Evolutionary conservation across 345 rosid species (phyloP).

Genomic region (Trapa incisa): DNA sequence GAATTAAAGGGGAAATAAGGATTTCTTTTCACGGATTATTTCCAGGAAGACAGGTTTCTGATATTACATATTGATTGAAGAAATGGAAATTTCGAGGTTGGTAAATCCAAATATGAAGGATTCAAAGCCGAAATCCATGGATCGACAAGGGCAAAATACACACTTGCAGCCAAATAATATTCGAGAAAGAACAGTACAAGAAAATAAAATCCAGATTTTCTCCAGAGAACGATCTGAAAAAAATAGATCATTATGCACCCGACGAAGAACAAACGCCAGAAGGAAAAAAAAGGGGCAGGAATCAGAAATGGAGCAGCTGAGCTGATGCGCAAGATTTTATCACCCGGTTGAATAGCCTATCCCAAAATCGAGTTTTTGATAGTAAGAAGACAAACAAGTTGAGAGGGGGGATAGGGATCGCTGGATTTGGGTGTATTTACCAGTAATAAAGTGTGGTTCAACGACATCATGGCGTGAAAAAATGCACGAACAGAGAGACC

Average conservation of each 20-base stretch:
- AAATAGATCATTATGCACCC: neutral
- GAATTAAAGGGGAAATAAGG: neutral
- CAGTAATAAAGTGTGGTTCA: slow-evolving; percentile 11
- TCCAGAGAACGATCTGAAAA: neutral
- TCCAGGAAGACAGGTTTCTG: neutral
- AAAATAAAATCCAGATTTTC: neutral
- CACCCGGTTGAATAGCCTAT: slow-evolving; percentile 2
- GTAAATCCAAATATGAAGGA: neutral
- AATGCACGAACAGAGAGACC: slow-evolving; percentile 6
- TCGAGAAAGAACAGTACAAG: neutral
- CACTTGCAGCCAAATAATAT: neutral
- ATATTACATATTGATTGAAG: neutral
- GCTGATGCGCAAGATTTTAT: neutral
- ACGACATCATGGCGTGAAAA: slow-evolving; percentile 15
- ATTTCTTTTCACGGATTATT: neutral
- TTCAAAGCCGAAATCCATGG: neutral
- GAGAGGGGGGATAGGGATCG: neutral
- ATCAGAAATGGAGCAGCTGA: neutral
- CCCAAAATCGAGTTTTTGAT: neutral
- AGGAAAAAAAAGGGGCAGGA: neutral
- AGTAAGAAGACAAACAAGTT: neutral
- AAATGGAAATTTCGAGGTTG: neutral
- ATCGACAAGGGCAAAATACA: neutral
- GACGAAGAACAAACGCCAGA: neutral
- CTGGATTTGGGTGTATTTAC: neutral